phyloP scores from a whole-genome alignment of 208 protist genomes.

The Crithidia acanthocephali region DNA sequence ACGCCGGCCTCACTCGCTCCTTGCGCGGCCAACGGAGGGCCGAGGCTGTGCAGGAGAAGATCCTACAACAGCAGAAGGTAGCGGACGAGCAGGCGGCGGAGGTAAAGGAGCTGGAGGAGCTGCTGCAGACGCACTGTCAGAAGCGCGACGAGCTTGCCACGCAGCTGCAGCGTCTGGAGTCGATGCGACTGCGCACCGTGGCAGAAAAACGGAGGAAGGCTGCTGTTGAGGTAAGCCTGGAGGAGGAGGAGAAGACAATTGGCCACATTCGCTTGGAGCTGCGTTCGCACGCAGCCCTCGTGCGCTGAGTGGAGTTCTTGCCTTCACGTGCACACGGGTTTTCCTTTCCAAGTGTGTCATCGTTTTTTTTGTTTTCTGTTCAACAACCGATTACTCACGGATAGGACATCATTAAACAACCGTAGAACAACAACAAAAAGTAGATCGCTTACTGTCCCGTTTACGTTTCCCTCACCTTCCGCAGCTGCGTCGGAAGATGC shows the following conservation, averaged over 20 bases:
- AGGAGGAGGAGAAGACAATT: conserved; percentile 52
- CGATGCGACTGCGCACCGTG: conserved; percentile 48
- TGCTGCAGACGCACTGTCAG: conserved; percentile 57
- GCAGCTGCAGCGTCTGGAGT: conserved; percentile 68
- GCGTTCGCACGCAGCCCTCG: conserved; percentile 30
- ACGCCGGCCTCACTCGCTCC: conserved; percentile 10
- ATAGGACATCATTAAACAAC: no score
- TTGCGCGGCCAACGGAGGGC: conserved; percentile 21
- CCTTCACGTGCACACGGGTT: neutral
- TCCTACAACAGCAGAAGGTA: conserved; percentile 32
- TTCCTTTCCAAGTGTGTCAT: neutral
- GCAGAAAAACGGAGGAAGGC: conserved; percentile 55
- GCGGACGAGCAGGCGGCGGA: conserved; percentile 19
- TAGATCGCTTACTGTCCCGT: neutral
- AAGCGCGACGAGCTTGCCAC: conserved; percentile 58
- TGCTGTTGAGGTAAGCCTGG: conserved; percentile 45
- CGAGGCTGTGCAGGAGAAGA: conserved; percentile 24
- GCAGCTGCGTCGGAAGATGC: no score
- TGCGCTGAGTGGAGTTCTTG: neutral
- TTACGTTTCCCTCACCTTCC: neutral
- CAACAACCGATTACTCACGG: no score
- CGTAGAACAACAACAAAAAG: neutral
- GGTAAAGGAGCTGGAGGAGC: conserved; percentile 56
- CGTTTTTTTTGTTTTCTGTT: neutral
- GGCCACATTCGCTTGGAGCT: conserved; percentile 63